These are phyloP conservation scores for Saccharum spontaneum DNA, from an alignment of 176 grass and related monocot species.

Conservation along the genomic window DNA sequence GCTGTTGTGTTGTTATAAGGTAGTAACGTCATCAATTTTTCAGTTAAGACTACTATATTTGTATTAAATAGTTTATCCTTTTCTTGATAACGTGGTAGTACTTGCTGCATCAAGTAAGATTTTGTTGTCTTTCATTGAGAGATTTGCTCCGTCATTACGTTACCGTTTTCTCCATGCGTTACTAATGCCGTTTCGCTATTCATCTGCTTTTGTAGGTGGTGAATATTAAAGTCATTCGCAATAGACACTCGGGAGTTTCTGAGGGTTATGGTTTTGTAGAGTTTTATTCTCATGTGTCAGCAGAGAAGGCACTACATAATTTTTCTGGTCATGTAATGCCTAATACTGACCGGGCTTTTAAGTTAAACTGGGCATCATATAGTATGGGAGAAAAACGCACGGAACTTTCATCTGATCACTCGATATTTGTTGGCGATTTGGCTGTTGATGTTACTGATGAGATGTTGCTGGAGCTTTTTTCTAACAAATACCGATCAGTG, in stretches of 20 bases:
- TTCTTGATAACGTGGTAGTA: not conserved
- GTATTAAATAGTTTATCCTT: not conserved
- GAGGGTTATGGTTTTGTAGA: slow-evolving; percentile 77
- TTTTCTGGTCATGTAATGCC: slow-evolving; percentile 75
- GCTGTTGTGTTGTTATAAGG: not conserved
- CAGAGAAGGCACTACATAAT: slow-evolving; percentile 60
- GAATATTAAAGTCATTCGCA: slow-evolving; percentile 69
- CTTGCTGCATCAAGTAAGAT: not conserved
- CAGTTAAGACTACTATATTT: not conserved
- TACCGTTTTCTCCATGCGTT: not conserved
- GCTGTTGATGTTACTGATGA: slow-evolving; percentile 67
- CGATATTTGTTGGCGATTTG: slow-evolving; percentile 75
- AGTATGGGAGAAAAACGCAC: slow-evolving; percentile 64
- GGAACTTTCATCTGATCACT: slow-evolving; percentile 63
- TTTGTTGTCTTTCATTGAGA: not conserved
- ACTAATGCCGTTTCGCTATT: slow-evolving; percentile 23
- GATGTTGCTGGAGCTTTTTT: slow-evolving; percentile 56
- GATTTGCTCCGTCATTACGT: not conserved
- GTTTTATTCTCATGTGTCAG: slow-evolving; percentile 54
- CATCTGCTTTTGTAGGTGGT: slow-evolving; percentile 59
- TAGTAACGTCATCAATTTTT: not conserved
- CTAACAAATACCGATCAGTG: slow-evolving; percentile 63
- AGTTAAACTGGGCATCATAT: slow-evolving; percentile 74
- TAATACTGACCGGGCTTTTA: slow-evolving; percentile 66
- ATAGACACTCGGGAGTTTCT: slow-evolving; percentile 57